Evolutionary conservation across 495 filamentous ascomycete genomes (phyloP), one percentile per base, ranked within the genome.

Genomic region (Hypoxylon fragiforme): DNA sequence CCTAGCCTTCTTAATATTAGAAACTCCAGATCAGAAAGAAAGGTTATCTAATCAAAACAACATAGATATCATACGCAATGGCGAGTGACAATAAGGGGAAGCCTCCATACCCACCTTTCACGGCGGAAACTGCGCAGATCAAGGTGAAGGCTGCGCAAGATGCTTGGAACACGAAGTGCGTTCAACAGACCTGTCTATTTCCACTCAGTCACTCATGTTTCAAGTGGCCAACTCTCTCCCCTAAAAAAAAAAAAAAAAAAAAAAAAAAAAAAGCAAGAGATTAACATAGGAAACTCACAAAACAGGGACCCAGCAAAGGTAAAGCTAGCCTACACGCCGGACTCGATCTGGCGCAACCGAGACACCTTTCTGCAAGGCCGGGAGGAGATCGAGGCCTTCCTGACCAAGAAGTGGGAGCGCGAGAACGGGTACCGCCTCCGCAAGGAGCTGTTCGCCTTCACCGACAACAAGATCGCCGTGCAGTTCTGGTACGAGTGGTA

Each of bases 401-500:
- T 97, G 34, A 79, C 76, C 1, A 72, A 82, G 26, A 96, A 96
- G 66, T 96, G 91, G 91, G 69, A 77, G 30, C 77, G 76, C 13
- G 91, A 95, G 69, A 69, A 81, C 20, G 84, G 76, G 22, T 95
- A 95, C 61, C 76, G 81, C 1, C 80, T 96, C 31, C 82, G 91
- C 44, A 96, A 96, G 70, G 91, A 97, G 64, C 77, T 97, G 6
- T 96, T 96, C 72, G 79, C 89, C 8, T 88, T 88, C 59, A 76
- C 74, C 0, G 83, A 81, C 41, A 79, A 90, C 64, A 50, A 79
- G 71, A 95, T 92, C 60, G 89, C 88, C 1, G 90, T 94, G 32
- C 88, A 95, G 70, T 95, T 95, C 69, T 95, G 90, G 90, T 95
- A 95, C 54, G 91, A 96, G 69, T 95, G 82, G 71, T 80, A 84